These are phyloP conservation scores for Scutellaria galericulata DNA, from an alignment of 257 asterid species.

Conservation along the genomic window DNA sequence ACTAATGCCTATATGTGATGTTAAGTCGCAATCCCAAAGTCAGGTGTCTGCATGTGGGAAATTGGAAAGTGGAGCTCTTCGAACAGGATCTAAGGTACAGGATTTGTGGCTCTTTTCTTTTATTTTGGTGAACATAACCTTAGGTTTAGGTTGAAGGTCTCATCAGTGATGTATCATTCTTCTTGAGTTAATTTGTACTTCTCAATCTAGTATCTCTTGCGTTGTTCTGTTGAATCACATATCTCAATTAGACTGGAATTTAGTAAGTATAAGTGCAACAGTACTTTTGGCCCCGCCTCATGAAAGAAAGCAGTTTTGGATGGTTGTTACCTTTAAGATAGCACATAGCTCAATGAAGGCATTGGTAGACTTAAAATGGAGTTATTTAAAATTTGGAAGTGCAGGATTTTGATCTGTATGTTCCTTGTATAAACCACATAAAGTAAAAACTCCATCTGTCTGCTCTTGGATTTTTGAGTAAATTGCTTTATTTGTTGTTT, in stretches of 20 bases:
- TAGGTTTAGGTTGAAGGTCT: constrained; percentile 15
- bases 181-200: constrained; percentile 26
- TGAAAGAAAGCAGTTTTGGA: constrained; percentile 19
- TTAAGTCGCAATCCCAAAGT: constrained; percentile 83
- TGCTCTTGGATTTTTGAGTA: neutral
- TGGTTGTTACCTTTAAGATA: neutral
- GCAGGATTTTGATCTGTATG: constrained; percentile 11
- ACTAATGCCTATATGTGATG: constrained; percentile 84
- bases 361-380: constrained; percentile 2
- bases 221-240: neutral
- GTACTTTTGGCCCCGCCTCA: constrained; percentile 19
- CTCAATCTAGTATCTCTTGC: constrained; percentile 19
- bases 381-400: neutral
- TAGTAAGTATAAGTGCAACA: neutral
- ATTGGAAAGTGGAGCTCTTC: constrained; percentile 88
- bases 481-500: constrained; percentile 17
- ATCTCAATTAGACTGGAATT: constrained; percentile 3
- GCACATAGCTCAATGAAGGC: constrained; percentile 27
- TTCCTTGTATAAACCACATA: neutral
- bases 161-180: constrained; percentile 2
- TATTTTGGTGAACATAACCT: constrained; percentile 20
- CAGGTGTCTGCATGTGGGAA: constrained; percentile 81
- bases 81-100: constrained; percentile 79
- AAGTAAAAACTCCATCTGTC: neutral
- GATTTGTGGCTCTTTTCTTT: neutral